These are phyloP conservation scores for Eucommia ulmoides DNA, from an alignment of 257 asterid genomes.

Conservation along the genomic window DNA sequence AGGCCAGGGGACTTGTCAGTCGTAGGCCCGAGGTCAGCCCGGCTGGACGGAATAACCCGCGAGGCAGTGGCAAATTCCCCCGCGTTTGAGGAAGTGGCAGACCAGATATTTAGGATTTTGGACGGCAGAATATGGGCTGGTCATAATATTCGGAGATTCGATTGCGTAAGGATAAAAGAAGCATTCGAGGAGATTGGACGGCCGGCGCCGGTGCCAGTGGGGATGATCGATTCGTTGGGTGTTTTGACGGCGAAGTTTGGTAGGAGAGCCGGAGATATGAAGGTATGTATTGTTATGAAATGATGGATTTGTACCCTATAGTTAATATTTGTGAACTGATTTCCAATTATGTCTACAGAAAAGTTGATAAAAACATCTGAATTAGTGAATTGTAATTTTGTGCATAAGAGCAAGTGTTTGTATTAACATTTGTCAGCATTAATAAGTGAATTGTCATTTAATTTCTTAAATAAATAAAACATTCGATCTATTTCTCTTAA, in stretches of 20 bases:
- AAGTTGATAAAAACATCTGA: too few relatives aligned
- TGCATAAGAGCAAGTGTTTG: too few relatives aligned
- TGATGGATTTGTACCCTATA: too few relatives aligned
- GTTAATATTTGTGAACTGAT: too few relatives aligned
- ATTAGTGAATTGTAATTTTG: too few relatives aligned
- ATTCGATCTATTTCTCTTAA: too few relatives aligned
- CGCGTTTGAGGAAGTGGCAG: constrained; percentile 57
- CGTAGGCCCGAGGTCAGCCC: constrained; percentile 38
- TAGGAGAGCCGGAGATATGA: constrained; percentile 92
- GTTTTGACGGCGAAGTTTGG: constrained; percentile 63
- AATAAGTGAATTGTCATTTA: too few relatives aligned
- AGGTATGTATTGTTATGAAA: constrained; percentile 29
- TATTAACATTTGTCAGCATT: too few relatives aligned
- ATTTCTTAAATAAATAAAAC: too few relatives aligned
- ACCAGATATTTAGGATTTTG: constrained; percentile 47
- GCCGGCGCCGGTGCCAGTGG: constrained; percentile 60
- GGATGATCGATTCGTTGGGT: constrained; percentile 70
- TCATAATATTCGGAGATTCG: constrained; percentile 78
- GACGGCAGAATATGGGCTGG: constrained; percentile 97
- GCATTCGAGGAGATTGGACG: constrained; percentile 46
- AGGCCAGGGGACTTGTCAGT: constrained; percentile 58
- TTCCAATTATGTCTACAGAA: too few relatives aligned
- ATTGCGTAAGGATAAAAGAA: constrained; percentile 66
- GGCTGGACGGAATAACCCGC: constrained; percentile 64
- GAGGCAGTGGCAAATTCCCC: constrained; percentile 60